A percentile compares a stretch with the other conserved stretches of the same genome.
Evolutionary conservation across 2,329 filamentous ascomycete genomes (phyloP).

Genomic region (Fusarium equiseti): DNA sequence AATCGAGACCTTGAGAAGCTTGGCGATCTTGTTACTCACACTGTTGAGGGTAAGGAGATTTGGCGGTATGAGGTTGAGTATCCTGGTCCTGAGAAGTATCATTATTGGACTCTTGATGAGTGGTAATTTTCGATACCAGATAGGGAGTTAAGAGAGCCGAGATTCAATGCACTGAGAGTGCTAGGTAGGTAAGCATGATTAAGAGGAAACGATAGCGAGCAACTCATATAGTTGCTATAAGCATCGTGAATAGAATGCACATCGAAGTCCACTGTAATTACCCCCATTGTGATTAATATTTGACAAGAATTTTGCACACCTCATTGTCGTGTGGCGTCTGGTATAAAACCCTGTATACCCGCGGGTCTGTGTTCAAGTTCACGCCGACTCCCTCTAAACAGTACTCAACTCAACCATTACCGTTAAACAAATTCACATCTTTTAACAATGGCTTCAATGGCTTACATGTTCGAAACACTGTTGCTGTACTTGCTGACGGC

Average conservation of each 20-base stretch:
- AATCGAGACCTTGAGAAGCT: background rate
- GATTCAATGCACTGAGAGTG: background rate
- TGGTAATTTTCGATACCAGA: no score
- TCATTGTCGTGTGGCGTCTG: no score
- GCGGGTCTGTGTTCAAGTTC: no score
- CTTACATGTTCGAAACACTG: background rate
- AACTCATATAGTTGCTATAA: no score
- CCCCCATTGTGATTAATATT: background rate
- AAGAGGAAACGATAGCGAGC: rapidly evolving
- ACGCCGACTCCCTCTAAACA: no score
- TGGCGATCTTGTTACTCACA: background rate
- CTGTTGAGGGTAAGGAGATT: background rate
- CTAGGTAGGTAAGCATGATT: background rate
- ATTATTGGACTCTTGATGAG: background rate
- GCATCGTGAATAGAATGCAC: background rate
- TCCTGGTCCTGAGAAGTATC: background rate
- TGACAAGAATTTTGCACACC: no score
- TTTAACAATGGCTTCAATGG: background rate
- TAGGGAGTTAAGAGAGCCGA: no score
- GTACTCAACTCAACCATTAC: no score
- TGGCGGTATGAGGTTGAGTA: background rate
- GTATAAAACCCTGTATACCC: no score
- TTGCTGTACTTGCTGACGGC: background rate
- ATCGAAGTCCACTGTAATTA: rapidly evolving
- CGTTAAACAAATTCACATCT: rapidly evolving